These are phyloP conservation scores for Crassisporium funariophilum DNA, from an alignment of 768 basidiomycete genomes.

Conservation along the genomic window DNA sequence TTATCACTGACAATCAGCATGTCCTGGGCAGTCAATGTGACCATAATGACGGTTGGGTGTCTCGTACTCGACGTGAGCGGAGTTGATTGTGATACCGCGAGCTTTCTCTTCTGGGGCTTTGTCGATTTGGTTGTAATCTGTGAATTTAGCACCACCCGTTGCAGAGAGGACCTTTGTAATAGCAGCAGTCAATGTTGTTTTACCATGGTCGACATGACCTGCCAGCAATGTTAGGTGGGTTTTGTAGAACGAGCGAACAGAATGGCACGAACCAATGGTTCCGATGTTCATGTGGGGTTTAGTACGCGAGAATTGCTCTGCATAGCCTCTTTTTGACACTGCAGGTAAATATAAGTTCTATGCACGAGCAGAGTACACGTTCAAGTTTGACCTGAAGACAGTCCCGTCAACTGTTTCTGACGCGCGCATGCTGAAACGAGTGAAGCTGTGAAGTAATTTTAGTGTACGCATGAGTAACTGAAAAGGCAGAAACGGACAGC, in stretches of 20 bases:
- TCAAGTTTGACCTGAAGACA: slow-evolving; percentile 31
- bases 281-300: slow-evolving; percentile 97
- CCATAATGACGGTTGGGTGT: slow-evolving; percentile 89
- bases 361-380: slow-evolving; percentile 8
- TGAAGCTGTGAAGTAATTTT: slow-evolving; percentile 28
- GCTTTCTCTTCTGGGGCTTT: slow-evolving; percentile 99
- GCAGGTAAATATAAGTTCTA: slow-evolving; percentile 1
- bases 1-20: slow-evolving; percentile 79
- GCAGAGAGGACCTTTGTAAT: slow-evolving; percentile 92
- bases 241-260: not conserved
- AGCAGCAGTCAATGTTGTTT: slow-evolving; percentile 94
- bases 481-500: slow-evolving; percentile 36
- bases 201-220: slow-evolving; percentile 98
- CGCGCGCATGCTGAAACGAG: slow-evolving; percentile 35
- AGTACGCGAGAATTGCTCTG: slow-evolving; percentile 71
- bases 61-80: slow-evolving; percentile 98
- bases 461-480: slow-evolving; percentile 1
- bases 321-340: slow-evolving; percentile 72
- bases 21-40: slow-evolving; percentile 97
- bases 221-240: slow-evolving; percentile 7
- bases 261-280: slow-evolving; percentile 68
- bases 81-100: slow-evolving; percentile 99
- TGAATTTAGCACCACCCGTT: slow-evolving; percentile 79
- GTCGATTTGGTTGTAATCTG: slow-evolving; percentile 97
- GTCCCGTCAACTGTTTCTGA: slow-evolving; percentile 28